Base-by-base conservation (phyloP, 179 eudicot species). In the Camellia oleifera region DNA sequence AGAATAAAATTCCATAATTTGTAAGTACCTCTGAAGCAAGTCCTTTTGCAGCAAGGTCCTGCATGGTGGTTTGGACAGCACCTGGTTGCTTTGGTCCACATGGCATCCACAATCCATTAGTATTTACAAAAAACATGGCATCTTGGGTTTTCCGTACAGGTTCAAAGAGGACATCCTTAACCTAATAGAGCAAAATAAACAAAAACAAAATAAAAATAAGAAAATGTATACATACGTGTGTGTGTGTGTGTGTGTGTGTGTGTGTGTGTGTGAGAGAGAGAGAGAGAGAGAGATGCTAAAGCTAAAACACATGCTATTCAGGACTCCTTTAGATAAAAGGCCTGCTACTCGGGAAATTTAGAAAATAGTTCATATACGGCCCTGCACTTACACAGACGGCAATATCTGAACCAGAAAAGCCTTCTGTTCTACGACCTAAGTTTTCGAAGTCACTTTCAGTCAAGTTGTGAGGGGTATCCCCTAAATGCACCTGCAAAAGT, bases 61-160 rank as follows among this genome's bases (percentile, higher is more conserved):
- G 96, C 98, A 94, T 94, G 61, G 93, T 93, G 58, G 84, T 94
- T 86, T 94, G 98, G 61, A 87, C 74, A 72, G 98, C 98, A 70
- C 92, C 97, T 18, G 90, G 91, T 69, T 90, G 92, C 83, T 91
- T 94, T 20, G 98, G 90, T 78, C 96, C 92, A 85, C 98, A 94
- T 32, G 97, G 98, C 63, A 91, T 81, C 96, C 89, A 94, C 67
- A 79, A 79, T 64, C 87, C 98, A 80, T 84, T 88, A 52, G 87
- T 86, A 81, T 88, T 81, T 7, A 82, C 71, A 76, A 94, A 94
- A 87, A 81, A 93, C 97, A 91, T 91, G 18, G 98, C 97, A 84
- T 93, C 98, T 87, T 94, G 98, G 18, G 98, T 94, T 88, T 93
- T 94, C 72, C 97, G 96, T 62, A 94, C 97, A 76, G 98, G 98